Percentiles rank a stretch among this genome's conserved stretches.
phyloP scores from a whole-genome alignment of 2,329 filamentous ascomycete genomes.

The Pestalotiopsis fici region DNA sequence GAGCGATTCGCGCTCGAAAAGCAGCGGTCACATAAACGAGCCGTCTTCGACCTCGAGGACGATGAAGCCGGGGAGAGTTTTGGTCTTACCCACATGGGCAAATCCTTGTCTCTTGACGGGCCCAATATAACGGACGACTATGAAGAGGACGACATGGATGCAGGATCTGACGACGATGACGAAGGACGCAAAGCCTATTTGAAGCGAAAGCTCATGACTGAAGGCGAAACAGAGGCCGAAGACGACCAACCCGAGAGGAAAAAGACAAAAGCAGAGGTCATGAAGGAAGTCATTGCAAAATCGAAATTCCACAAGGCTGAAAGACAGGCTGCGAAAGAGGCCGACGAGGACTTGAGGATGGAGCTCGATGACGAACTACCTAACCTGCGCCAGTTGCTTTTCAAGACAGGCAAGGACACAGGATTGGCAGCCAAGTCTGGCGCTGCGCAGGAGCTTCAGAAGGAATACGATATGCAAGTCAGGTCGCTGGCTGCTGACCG shows the following conservation, averaged over 20 bases:
- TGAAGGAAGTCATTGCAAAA: slow-evolving; percentile 97
- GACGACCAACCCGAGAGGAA: slow-evolving; percentile 74
- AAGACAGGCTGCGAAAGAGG: slow-evolving; percentile 87
- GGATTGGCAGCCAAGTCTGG: slow-evolving; percentile 35
- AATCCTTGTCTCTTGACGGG: slow-evolving; percentile 66
- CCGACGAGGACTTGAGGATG: slow-evolving; percentile 84
- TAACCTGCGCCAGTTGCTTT: slow-evolving; percentile 74
- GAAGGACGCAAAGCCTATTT: slow-evolving; percentile 51
- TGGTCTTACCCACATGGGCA: slow-evolving; percentile 81
- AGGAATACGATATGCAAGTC: slow-evolving; percentile 83
- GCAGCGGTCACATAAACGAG: slow-evolving; percentile 74
- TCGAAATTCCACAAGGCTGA: slow-evolving; percentile 96
- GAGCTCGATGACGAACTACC: slow-evolving; percentile 83
- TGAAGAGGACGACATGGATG: slow-evolving; percentile 71
- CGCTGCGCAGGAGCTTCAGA: slow-evolving; percentile 71
- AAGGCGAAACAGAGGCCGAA: slow-evolving; percentile 49
- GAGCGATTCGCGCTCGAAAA: slow-evolving; percentile 91
- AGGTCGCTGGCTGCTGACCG: slow-evolving; percentile 83
- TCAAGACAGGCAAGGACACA: slow-evolving; percentile 41
- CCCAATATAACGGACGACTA: slow-evolving; percentile 69
- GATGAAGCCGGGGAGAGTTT: slow-evolving; percentile 65
- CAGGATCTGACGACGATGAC: slow-evolving; percentile 60
- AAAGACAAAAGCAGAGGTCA: slow-evolving; percentile 94
- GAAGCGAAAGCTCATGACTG: slow-evolving; percentile 56
- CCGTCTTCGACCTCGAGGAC: slow-evolving; percentile 88